Evolutionary conservation across 2,329 filamentous ascomycete genomes (phyloP), one percentile per base, ranked within the genome.

Genomic region (Ceratocystis papillata): DNA sequence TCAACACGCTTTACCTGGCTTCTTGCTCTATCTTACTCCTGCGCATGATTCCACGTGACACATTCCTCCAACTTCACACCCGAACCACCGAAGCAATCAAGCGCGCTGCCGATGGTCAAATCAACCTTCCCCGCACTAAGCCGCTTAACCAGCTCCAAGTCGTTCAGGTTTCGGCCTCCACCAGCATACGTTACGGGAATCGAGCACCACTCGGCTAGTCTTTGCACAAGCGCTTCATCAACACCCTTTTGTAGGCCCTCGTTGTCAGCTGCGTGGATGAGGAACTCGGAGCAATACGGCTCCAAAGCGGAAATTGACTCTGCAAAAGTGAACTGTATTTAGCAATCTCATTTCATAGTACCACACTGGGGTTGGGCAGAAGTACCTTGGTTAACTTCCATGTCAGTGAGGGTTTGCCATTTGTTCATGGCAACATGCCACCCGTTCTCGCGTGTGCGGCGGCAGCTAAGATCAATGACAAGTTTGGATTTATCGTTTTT

Each of bases 341-440:
- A 59, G 55, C 17, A 59, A 22, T 25, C 8, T 5, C 4, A 33
- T 59, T 4, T 37, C n/a, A 20, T 20, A 25, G n/a, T 20, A 8
- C 25, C 25, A 5, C 8, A 50, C 12, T 10, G 3, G 17, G 5
- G 22, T 25, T 28, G 22, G 37, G n/a, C 10, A 33, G 22, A 70
- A 75, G 69, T 77, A 92, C 93, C 89, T 80, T 89, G 80, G 69
- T 87, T 93, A 70, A 99, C 85, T 74, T 96, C 90, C 86, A 96
- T 96, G 72, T 96, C 90, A 1, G 94, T 97, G 66, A 97, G 87
- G 1, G 90, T 96, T 80, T 97, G 94, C 94, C 94, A 99, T 75
- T 96, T 96, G 76, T 99, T 90, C 87, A 96, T 99, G 65, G 94
- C 93, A n/a, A 99, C 94, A 72, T 89, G 91, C 94, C 94, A 99